These are phyloP conservation scores for Phytophthora lateralis DNA, from an alignment of 352 stramenopile genomes.

Conservation along the genomic window DNA sequence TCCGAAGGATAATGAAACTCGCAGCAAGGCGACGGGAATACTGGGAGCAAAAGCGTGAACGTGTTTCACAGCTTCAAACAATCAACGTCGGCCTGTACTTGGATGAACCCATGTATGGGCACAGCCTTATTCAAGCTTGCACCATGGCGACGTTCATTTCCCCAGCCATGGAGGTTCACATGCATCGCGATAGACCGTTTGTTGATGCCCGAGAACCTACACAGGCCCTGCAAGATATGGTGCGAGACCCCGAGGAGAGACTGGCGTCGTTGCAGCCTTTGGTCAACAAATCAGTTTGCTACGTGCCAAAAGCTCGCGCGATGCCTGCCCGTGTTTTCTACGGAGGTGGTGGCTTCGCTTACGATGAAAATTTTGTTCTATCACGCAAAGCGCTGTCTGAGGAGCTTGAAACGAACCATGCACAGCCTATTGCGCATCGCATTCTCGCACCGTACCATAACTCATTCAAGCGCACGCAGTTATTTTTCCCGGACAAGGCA, in stretches of 20 bases:
- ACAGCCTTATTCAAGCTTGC: conserved; percentile 46
- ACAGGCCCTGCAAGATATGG: conserved; percentile 52
- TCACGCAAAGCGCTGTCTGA: conserved; percentile 40
- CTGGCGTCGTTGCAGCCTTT: conserved; percentile 47
- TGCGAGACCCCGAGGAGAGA: conserved; percentile 50
- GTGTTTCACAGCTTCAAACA: conserved; percentile 30
- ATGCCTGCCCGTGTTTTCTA: conserved; percentile 44
- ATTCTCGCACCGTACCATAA: conserved; percentile 60
- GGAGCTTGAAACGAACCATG: conserved; percentile 19
- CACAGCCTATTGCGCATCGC: conserved; percentile 39
- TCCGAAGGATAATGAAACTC: conserved; percentile 38
- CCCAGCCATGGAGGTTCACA: conserved; percentile 72
- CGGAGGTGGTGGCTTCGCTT: conserved; percentile 44
- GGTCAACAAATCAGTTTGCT: conserved; percentile 73
- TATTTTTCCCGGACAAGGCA: conserved; percentile 98
- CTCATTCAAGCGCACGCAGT: conserved; percentile 76
- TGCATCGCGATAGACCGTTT: conserved; percentile 35
- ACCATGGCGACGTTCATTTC: conserved; percentile 78
- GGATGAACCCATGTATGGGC: conserved; percentile 58
- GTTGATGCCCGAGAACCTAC: conserved; percentile 35
- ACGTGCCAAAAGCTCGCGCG: conserved; percentile 72
- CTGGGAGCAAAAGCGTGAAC: conserved; percentile 46
- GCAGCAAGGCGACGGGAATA: conserved; percentile 37
- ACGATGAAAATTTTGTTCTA: conserved; percentile 44
- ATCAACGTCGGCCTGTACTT: conserved; percentile 36